Evolutionary conservation across 371 early-diverging fungal species (phyloP), one percentile per base, ranked within the genome.

Genomic region (Haplosporangium sp.): DNA sequence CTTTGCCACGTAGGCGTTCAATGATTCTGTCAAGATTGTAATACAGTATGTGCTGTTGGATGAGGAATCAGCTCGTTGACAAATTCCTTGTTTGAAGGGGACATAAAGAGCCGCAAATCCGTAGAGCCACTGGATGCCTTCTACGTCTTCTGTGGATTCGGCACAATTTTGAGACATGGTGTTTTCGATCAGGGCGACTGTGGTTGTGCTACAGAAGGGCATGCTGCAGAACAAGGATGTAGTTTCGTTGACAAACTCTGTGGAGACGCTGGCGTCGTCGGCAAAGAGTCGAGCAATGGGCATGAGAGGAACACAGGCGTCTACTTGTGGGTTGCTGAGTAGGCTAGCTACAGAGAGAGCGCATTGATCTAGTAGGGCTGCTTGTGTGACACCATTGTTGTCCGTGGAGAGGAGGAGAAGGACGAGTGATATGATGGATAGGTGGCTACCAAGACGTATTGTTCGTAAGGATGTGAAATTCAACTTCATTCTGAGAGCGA

Each of bases 151-250:
- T 0, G 64, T 46, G 6, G 45, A 7, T 7, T 55, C 18, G 46
- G 41, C 51, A 59, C 75, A 75, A 54, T 75, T 75, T 41, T 75
- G 75, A 18, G 54, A 20, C 20, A 75, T 48, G 8, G 75, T 75
- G 40, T 64, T 75, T 21, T 75, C 69, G 21, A 75, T 62, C 23
- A 75, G 42, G 6, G 59, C 41, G 23, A 75, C 69, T 5, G 58
- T 57, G 11, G 51, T 1, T 20, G 57, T 14, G 18, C 18, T 20
- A 18, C 75, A 75, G 55, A 64, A 48, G 0, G 75, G 70, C 54
- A 60, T 55, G 16, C 45, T 48, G 29, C 75, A 75, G 23, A 75
- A 69, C 12, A 52, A 29, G 50, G 62, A 42, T 3, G 70, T 46
- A 18, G 75, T 75, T 8, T 65, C 54, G 55, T 74, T 69, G 54